phyloP scores from a whole-genome alignment of 257 asterid genomes.

The Knoxia roxburghii region DNA sequence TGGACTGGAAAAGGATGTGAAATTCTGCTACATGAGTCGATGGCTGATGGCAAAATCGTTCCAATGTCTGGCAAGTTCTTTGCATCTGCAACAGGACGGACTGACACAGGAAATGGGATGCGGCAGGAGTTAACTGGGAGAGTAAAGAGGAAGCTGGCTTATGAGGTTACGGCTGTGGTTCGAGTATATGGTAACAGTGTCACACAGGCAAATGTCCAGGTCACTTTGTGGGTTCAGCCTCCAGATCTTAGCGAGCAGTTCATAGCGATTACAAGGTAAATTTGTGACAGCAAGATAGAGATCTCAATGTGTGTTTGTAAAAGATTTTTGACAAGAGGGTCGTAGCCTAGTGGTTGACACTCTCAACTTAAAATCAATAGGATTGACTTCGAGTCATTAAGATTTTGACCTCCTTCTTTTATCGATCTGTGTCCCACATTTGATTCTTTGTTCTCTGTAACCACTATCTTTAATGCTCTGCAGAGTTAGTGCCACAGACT shows the following conservation, averaged over 20 bases:
- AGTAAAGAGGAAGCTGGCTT: slow-evolving; percentile 64
- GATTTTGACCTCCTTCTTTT: no score
- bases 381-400: no score
- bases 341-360: no score
- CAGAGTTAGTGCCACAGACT: slow-evolving; percentile 79
- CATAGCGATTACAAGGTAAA: slow-evolving; percentile 63
- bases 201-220: slow-evolving; percentile 52
- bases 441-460: no score
- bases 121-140: slow-evolving; percentile 87
- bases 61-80: slow-evolving; percentile 70
- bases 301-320: no score
- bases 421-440: no score
- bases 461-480: background rate
- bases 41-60: slow-evolving; percentile 61
- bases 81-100: slow-evolving; percentile 64
- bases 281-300: no score
- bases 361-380: no score
- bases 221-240: slow-evolving; percentile 65
- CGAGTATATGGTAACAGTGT: slow-evolving; percentile 55
- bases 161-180: slow-evolving; percentile 60
- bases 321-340: no score
- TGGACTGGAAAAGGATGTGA: slow-evolving; percentile 93
- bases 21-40: slow-evolving; percentile 45
- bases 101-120: slow-evolving; percentile 74
- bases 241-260: slow-evolving; percentile 68